Evolutionary conservation across 371 early-diverging fungal genomes (phyloP), one percentile per base, ranked within the genome.

Genomic region (Phascolomyces articulosus): DNA sequence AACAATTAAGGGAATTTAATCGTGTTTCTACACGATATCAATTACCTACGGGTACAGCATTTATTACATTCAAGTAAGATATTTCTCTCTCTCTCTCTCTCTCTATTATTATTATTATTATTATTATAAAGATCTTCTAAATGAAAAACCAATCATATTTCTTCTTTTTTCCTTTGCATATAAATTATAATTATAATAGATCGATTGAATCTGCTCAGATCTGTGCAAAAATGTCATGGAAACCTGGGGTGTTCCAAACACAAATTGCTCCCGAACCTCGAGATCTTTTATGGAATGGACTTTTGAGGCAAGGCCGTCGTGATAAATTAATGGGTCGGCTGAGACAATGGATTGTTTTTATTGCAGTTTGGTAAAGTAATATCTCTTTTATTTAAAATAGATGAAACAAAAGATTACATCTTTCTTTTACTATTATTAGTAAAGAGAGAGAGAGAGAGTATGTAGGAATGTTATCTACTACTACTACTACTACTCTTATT

Each of bases 241-340:
- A 85, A 49, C 91, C 93, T 0, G 90, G 91, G 58, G 80, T 88
- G 9, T 88, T 90, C 67, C 77, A 87, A 62, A 87, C 91, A 0
- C 75, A 78, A 27, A 78, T 91, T 75, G 96, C 96, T 10, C 96
- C 96, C 0, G 96, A 96, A 65, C 98, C 98, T 26, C 88, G 96
- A 41, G 96, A 95, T 71, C 76, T 97, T 18, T 83, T 90, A 65
- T 97, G 98, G 98, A 75, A 85, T 58, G 94, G 94, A 68, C 72
- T 95, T 24, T 86, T 90, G 61, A 77, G 85, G 24, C 72, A 75
- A 49, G 80, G 84, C 44, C 74, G 77, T 31, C 75, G 78, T n/a
- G 78, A 64, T 58, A 72, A 64, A 21, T 71, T 68, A 10, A 73
- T 65, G 53, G 73, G 80, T 11, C 63, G 70, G n/a, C 54, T 82